Evolutionary conservation across 805 yeast species (phyloP).

Genomic region (Candida coleopterorum): DNA sequence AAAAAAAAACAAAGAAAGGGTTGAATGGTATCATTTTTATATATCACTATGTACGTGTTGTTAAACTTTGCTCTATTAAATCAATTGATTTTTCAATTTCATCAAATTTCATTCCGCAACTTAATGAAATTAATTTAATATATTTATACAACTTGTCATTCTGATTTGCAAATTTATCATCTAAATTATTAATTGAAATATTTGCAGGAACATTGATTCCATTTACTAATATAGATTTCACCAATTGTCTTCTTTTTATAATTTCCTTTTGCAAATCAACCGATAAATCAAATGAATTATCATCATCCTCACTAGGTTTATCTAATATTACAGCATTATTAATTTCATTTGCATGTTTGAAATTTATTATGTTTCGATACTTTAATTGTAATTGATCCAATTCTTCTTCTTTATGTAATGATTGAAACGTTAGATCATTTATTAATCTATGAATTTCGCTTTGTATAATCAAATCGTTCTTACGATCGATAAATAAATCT

Average conservation of each 20-base stretch:
- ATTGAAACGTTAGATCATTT: constrained; percentile 37
- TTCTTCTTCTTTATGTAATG: constrained; percentile 28
- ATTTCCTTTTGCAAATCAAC: constrained; percentile 25
- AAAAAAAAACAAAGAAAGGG: no score
- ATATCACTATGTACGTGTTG: constrained; percentile 4
- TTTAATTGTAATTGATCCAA: constrained; percentile 11
- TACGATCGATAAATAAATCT: constrained; percentile 16
- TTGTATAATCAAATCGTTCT: constrained; percentile 32
- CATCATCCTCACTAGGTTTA: constrained; percentile 2
- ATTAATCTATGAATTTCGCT: constrained; percentile 36
- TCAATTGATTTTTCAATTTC: constrained; percentile 41
- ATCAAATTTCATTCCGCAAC: constrained; percentile 38
- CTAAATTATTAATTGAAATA: not conserved
- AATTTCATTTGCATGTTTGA: not conserved
- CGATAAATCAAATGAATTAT: constrained; percentile 1
- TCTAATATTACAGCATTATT: not conserved
- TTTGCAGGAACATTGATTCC: constrained; percentile 15
- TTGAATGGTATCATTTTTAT: no score
- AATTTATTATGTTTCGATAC: not conserved
- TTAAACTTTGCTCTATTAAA: constrained; percentile 36
- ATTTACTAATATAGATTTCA: constrained; percentile 14
- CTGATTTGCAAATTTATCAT: not conserved
- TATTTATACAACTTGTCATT: constrained; percentile 24
- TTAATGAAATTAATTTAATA: constrained; percentile 35
- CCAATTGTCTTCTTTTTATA: constrained; percentile 16